Evolutionary conservation across 345 rosid genomes (phyloP).

Genomic region (Erodium maritimum): DNA sequence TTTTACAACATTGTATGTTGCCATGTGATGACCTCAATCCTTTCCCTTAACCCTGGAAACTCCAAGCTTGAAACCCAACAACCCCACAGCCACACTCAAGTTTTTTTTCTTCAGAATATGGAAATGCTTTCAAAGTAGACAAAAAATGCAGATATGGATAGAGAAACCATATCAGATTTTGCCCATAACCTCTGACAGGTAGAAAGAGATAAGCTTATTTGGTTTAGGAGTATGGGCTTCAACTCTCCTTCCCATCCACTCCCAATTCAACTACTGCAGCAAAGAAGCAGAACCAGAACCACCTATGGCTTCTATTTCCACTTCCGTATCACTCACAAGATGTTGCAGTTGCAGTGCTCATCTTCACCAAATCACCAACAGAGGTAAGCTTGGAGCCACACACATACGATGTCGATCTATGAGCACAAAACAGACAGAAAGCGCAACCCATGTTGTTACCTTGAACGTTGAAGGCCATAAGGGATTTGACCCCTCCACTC

Average conservation of each 20-base stretch:
- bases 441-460: constrained; percentile 17
- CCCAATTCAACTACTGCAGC: not conserved
- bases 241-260: not conserved
- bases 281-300: not conserved
- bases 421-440: constrained; percentile 24
- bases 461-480: constrained; percentile 18
- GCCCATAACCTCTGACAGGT: not conserved
- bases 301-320: constrained; percentile 31
- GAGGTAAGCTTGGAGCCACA: constrained; percentile 16
- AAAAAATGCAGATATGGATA: not conserved
- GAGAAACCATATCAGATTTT: not conserved
- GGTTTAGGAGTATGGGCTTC: not conserved
- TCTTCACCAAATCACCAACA: constrained; percentile 10
- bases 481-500: constrained; percentile 4
- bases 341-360: constrained; percentile 8
- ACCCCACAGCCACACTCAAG: too few relatives aligned
- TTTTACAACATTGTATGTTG: too few relatives aligned
- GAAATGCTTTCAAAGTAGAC: not conserved
- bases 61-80: too few relatives aligned
- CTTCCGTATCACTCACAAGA: constrained; percentile 30
- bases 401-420: too few relatives aligned
- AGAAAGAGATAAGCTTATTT: not conserved
- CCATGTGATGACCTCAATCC: too few relatives aligned
- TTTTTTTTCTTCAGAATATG: too few relatives aligned
- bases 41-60: too few relatives aligned